Percentiles rank a stretch among this genome's conserved stretches.
Conservation (phyloP, 345 rosid genomes). For the Arabidopsis arenosa region DNA sequence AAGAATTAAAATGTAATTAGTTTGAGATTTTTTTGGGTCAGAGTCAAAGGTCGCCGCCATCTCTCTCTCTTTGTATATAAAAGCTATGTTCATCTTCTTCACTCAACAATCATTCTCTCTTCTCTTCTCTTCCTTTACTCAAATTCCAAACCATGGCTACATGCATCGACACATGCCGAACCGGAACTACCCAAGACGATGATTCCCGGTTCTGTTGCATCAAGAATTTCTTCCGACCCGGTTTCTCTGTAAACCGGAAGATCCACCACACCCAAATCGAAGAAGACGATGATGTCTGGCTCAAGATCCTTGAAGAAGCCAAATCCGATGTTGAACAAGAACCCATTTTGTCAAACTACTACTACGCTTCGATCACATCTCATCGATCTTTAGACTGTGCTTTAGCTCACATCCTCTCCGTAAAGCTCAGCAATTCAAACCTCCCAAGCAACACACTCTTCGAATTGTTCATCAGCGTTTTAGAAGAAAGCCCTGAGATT, state of each 20-base stretch:
- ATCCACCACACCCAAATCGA: slow-evolving; percentile 44
- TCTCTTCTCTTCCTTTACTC: slow-evolving; percentile 8
- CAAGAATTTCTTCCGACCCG: slow-evolving; percentile 50
- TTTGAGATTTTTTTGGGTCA: not conserved
- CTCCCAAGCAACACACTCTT: slow-evolving; percentile 57
- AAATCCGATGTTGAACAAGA: slow-evolving; percentile 63
- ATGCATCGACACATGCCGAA: slow-evolving; percentile 62
- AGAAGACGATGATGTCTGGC: slow-evolving; percentile 57
- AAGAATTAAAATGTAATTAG: not conserved
- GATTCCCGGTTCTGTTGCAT: slow-evolving; percentile 43
- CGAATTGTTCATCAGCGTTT: slow-evolving; percentile 61
- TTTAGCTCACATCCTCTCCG: slow-evolving; percentile 66
- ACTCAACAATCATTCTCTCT: slow-evolving; percentile 9
- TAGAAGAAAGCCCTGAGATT: slow-evolving; percentile 58
- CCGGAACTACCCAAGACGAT: slow-evolving; percentile 43
- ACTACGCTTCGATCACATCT: slow-evolving; percentile 61
- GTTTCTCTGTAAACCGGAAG: slow-evolving; percentile 43
- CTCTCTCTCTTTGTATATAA: slow-evolving; percentile 18
- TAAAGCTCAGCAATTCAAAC: slow-evolving; percentile 62
- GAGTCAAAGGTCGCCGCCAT: slow-evolving; percentile 16
- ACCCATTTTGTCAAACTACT: slow-evolving; percentile 68
- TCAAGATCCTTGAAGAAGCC: slow-evolving; percentile 70
- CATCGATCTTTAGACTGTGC: slow-evolving; percentile 64
- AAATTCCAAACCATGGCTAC: slow-evolving; percentile 61
- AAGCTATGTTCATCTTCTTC: slow-evolving; percentile 33